Base-by-base conservation (phyloP, 768 basidiomycete genomes). In the Lentinula aciculospora region DNA sequence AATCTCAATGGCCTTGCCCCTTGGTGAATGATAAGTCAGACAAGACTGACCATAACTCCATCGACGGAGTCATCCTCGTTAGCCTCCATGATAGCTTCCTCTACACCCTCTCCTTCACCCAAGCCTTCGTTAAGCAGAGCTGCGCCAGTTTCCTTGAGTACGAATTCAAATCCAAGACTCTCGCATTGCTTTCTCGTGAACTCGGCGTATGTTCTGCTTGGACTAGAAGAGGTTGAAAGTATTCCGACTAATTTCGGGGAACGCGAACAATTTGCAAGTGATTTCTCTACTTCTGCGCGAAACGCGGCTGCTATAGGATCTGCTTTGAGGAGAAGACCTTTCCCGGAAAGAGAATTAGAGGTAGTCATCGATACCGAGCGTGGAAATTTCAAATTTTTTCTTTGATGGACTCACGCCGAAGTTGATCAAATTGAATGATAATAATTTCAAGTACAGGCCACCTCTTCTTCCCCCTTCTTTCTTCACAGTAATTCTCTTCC, bases 61-160 rank as follows among this genome's bases (percentile, higher is more conserved):
- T 96, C 84, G 9, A 96, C 83, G 56, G 75, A 77, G 13, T 76
- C 74, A 66, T 98, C 94, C 60, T 89, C 89, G 67, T 99, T 99
- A 7, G 95, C 94, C 66, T 94, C 91, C 31, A 98, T 86, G 63
- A 98, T 96, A 7, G 91, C 95, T 69, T 96, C 92, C 70, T 99
- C 97, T 7, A 94, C 94, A 10, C 92, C 94, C 29, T 94, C 92
- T 0, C 92, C 92, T 45, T 91, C 89, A 0, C 76, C 82, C 5
- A 83, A 73, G 23, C 74, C 74, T 62, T 21, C 67, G 9, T 36
- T 28, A 12, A 21, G 21, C 23, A 78, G 71, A 3, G 86, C 85
- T 4, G 82, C 80, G 0, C 89, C 92, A 6, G 85, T 86, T 59
- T 74, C 76, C 64, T 83, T 85, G 58, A 99, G 76, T 51, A 91